Percentiles rank a stretch among this genome's conserved stretches.
phyloP scores from a whole-genome alignment of 345 rosid species.

The Boechera stricta region DNA sequence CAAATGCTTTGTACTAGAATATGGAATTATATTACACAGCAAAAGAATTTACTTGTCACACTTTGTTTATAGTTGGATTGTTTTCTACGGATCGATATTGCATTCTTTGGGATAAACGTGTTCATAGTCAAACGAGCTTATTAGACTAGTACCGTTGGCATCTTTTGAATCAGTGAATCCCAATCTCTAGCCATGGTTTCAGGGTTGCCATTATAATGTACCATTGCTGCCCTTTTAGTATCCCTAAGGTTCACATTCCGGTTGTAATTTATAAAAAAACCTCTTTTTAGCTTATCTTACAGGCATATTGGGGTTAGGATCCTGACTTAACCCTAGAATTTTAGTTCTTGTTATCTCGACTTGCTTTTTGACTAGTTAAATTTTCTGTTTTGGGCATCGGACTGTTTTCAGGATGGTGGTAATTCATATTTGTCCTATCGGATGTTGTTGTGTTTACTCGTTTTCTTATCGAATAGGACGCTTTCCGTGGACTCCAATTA shows the following conservation, averaged over 20 bases:
- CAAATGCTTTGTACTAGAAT: background rate
- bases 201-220: background rate
- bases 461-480: no score
- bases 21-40: background rate
- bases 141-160: background rate
- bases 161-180: background rate
- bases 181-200: background rate
- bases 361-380: background rate
- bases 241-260: background rate
- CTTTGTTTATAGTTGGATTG: background rate
- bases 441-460: background rate
- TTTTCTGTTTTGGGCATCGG: background rate
- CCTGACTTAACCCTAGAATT: background rate
- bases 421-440: background rate
- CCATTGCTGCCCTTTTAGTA: background rate
- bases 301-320: no score
- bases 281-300: no score
- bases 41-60: slow-evolving; percentile 5
- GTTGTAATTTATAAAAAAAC: background rate
- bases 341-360: background rate
- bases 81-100: background rate
- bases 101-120: background rate
- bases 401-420: background rate
- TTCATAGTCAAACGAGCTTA: background rate
- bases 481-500: no score